phyloP scores from a whole-genome alignment of 345 rosid species.

The Eucalyptus cloeziana region DNA sequence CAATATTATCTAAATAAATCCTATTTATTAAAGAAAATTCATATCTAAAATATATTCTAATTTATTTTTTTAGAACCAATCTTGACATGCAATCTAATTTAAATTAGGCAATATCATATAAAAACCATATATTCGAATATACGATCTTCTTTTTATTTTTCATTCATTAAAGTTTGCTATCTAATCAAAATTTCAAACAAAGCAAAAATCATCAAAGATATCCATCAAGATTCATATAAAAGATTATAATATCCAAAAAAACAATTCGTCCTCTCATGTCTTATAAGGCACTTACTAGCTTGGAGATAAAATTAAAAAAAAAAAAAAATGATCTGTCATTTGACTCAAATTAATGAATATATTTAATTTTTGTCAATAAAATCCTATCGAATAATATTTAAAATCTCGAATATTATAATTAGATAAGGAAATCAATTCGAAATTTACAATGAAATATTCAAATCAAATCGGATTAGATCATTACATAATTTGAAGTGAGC shows the following conservation, averaged over 20 bases:
- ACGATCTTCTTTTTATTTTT: too few species aligned
- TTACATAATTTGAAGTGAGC: too few species aligned
- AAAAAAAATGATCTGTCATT: rapidly evolving
- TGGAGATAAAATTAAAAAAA: too few species aligned
- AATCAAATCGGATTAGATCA: too few species aligned
- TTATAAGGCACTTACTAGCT: background rate
- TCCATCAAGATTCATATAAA: too few species aligned
- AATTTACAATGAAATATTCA: too few species aligned
- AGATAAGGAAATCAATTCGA: too few species aligned
- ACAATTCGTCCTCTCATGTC: too few species aligned
- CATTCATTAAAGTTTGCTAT: background rate
- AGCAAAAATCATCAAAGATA: background rate
- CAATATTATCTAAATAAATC: background rate
- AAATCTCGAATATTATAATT: too few species aligned
- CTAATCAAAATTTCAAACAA: background rate
- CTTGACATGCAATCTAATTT: background rate
- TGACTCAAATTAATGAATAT: background rate
- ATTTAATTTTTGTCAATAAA: background rate
- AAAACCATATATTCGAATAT: too few species aligned
- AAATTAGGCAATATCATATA: background rate
- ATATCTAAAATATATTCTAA: background rate
- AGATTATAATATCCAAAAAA: too few species aligned
- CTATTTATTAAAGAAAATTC: background rate
- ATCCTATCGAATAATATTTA: background rate
- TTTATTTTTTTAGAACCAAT: too few species aligned